Evolutionary conservation across 2,329 filamentous ascomycete species (phyloP), one percentile per base, ranked within the genome.

Genomic region (Colletotrichum sp.): DNA sequence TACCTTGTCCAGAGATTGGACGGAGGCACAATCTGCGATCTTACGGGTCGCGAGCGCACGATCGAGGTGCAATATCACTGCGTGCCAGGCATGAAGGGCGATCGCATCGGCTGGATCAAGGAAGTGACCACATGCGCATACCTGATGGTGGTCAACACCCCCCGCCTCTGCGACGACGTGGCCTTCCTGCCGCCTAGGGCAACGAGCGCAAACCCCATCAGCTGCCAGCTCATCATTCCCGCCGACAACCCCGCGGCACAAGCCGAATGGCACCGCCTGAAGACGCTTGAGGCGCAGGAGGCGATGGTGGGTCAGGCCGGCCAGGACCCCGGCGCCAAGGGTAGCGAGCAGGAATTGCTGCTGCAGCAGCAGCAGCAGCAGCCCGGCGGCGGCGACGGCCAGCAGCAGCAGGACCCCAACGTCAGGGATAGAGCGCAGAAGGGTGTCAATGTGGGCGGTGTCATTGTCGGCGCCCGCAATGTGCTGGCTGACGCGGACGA

Each of bases 111-210:
- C 59, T 96, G 95, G 92, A 98, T 98, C 85, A 98, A 98, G 84
- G 96, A 98, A 83, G 92, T 96, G 2, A 94, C 94, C 4, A 98
- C 95, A 13, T 98, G 96, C 85, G 92, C 95, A 15, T 98, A 98
- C 82, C 89, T 98, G 70, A 98, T 98, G 96, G 92, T 98, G 36
- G 92, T 98, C 77, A 94, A 98, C 82, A 98, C 96, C 0, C 95
- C 96, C 0, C 93, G 95, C 1, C 91, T 98, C 15, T 98, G 96
- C 86, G 92, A 94, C 81, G 96, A 98, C 79, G 92, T 95, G 12
- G 95, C 95, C 12, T 98, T 98, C 83, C 88, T 94, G 70, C 96
- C 96, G 0, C 95, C 95, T 0, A 92, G 94, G 80, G 93, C 95
- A 77, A 94, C 94, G 71, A 91, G 92, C 74, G 93, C 95, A 8